Evolutionary conservation across 805 yeast genomes (phyloP), one percentile per base, ranked within the genome.

Genomic region (Zygotorulaspora danielsina): DNA sequence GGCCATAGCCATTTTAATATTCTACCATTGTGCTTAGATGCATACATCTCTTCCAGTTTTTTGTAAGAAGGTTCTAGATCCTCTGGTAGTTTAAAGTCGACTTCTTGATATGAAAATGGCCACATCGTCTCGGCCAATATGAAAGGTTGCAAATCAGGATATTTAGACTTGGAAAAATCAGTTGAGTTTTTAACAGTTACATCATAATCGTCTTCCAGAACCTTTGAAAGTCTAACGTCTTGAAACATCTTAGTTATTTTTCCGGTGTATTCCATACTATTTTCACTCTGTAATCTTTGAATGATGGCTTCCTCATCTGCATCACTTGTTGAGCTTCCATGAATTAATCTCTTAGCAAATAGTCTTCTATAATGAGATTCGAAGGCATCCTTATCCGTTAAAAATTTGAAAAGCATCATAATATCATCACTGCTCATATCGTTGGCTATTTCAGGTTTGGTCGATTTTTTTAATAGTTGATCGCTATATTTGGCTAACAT

Each of bases 1-100:
- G 87, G 83, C 97, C 97, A 93, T 44, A 90, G 74, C 99, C 99
- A 93, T 57, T 85, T 84, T 53, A 93, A 74, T 48, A 86, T 79
- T 63, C 97, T 76, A 9, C 97, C 97, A 46, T 71, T 76, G 63
- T 90, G 97, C 54, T 83, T 81, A 24, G 71, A 67, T 30, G 76
- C 71, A 62, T 90, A 94, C 44, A 84, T 71, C 28, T 74, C 71
- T 41, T 79, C 79, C 39, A 90, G 78, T 38, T 76, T 75, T 38
- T 80, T 77, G 52, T 81, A 76, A 1, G 94, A 76, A 28, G 71
- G 70, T 41, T 69, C 59, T 42, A 94, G 70, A 47, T 78, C 84
- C 4, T 70, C 61, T 1, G 98, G 97, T 34, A 94, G 66, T 31
- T 66, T 66, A 57, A 79, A 78, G 19, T 65, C 67, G 21, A 64